Conservation (phyloP, 2,329 filamentous ascomycete species). For the Cordyceps fumosorosea region DNA sequence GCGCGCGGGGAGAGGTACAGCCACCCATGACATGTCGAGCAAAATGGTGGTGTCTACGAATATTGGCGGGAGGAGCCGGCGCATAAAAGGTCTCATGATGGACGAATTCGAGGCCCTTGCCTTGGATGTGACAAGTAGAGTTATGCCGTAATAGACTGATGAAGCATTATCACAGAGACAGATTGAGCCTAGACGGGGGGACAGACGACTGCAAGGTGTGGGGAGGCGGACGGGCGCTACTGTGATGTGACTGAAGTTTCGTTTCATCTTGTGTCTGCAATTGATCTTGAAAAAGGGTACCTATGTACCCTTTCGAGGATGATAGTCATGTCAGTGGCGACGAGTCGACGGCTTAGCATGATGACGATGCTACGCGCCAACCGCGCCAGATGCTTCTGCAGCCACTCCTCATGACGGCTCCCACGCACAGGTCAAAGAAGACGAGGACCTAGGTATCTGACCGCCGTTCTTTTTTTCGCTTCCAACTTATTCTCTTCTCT, state of each 20-base stretch:
- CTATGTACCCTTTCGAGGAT: no score
- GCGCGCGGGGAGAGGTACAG: constrained; percentile 1
- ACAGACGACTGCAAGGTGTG: background rate
- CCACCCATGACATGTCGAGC: background rate
- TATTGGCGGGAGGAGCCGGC: background rate
- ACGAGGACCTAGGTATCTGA: no score
- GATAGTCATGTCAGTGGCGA: no score
- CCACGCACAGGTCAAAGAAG: no score
- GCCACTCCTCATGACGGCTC: no score
- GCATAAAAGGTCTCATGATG: background rate
- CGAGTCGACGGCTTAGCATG: no score
- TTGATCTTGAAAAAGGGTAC: no score
- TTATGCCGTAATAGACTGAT: background rate
- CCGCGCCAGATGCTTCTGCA: no score
- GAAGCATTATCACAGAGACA: background rate
- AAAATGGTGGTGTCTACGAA: constrained; percentile 4
- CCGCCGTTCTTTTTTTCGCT: no score
- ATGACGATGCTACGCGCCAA: no score
- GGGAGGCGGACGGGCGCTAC: background rate
- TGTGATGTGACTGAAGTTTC: background rate
- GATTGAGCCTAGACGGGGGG: background rate
- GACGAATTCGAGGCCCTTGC: background rate
- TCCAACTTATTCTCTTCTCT: no score
- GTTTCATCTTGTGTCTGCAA: background rate
- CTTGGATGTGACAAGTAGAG: background rate